Base-by-base conservation (phyloP, 495 filamentous ascomycete species). In the Cladorrhinum samala region DNA sequence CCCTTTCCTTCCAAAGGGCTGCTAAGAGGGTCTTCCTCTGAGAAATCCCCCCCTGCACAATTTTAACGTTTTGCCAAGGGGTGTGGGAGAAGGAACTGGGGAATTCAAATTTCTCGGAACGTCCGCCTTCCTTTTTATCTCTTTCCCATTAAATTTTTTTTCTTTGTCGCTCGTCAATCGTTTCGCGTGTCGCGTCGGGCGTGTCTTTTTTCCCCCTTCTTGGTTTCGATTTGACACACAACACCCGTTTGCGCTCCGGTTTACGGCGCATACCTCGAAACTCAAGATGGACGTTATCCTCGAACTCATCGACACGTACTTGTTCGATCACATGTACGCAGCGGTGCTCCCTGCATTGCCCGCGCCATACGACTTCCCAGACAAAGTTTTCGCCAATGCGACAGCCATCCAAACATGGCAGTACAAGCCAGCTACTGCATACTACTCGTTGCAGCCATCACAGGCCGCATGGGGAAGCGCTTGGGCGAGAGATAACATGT, bases 271-370 rank as follows among this genome's bases (percentile, higher is more conserved):
- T 14, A 41, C 30, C 24, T 16, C 49, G 50, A 19, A 20, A 20
- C 19, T 58, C 68, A 69, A 70, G 57, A 96, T 97, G 92, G 92
- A 97, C 81, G 81, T 95, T 73, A 80, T 91, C 25, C 83, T 97
- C 55, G 88, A 95, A 69, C 49, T 91, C 59, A 81, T 79, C 70
- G 93, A 97, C 71, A 91, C 83, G 69, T 88, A 86, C 69, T 60
- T 92, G 56, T 86, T 84, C 71, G 92, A 97, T 73, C 80, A 82
- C 60, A 57, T 89, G 50, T 97, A 95, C 68, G 84, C 92, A 43
- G 68, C 69, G 8, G 47, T 84, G 8, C 77, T 89, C 33, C 91
- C 91, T n/a, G 70, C 76, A 37, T 72, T 74, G 18, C 71, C 83
- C 1, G 67, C 73, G 6, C 74, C 77, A 3, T 72, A 75, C 50